Base-by-base conservation (phyloP, 768 basidiomycete species). In the Boletus insuetus region DNA sequence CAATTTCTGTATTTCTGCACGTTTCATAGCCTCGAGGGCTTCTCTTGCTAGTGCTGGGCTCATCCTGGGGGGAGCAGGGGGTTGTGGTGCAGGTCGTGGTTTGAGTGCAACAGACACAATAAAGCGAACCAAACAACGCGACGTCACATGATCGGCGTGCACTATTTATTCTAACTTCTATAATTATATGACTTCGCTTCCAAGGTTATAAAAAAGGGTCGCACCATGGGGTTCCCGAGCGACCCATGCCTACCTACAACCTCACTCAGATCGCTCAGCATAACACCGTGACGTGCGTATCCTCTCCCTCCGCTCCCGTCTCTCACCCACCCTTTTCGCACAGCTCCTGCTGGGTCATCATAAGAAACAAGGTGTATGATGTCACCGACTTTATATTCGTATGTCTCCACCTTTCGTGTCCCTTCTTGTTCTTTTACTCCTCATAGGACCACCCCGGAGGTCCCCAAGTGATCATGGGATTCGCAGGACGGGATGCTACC, bases 401-500 rank as follows among this genome's bases (percentile, higher is more conserved):
- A 55, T 35, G 77, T 65, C 19, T 26, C 46, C 22, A 29, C 10
- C 6, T 34, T n/a, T 29, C 16, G 8, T 4, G 19, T 32, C 16
- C 13, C 13, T 6, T 3, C 3, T 29, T 26, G 1, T n/a, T 14
- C 39, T 1, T 17, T 58, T 50, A 64, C 43, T 13, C 13, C 49
- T 32, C 60, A 26, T 59, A 87, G 85, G 80, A 86, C 47, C 89
- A 91, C 61, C 89, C 89, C 8, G 94, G 95, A 19, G 95, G 95
- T 3, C 74, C 85, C 17, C 79, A 81, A 53, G 87, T 92, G 64
- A 91, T 98, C 57, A 66, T 96, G 19, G 86, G 83, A 64, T 90
- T 92, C 63, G 94, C 83, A 10, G 95, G 95, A 10, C 81, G 79
- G 56, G 94, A 94, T 68, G 92, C 91, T n/a, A 91, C 89, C 0